Base-by-base conservation (phyloP, 352 stramenopile genomes). In the Albugo candida region DNA sequence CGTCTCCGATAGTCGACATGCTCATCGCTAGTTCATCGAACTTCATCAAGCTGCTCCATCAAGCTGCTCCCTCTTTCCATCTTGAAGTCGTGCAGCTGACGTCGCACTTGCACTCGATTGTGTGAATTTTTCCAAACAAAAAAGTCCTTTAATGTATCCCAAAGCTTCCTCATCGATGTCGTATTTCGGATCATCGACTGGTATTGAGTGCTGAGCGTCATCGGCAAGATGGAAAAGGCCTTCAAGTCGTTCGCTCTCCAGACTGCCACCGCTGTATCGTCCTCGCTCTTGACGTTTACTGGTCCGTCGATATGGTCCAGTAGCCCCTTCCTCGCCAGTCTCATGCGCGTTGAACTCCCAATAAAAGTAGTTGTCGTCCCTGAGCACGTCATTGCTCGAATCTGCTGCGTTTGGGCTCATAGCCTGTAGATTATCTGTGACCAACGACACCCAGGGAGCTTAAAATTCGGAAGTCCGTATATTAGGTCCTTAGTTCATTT, bases 331-430 rank as follows among this genome's bases (percentile, higher is more conserved):
- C 35, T 38, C 6, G 39, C 48, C 19, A 47, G 17, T 0, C 14
- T 31, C 48, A 54, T 54, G 14, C 14, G 14, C 40, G 41, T 48
- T 41, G 48, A 42, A 54, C 37, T 16, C 40, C 48, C 48, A 54
- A 24, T 42, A 44, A 38, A 48, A 54, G 39, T 48, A 54, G 21
- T 24, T 48, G 14, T 35, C 17, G 11, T 51, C 35, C 17, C 16
- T 19, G 5, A 51, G 47, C 5, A 51, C 16, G 6, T 51, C 47
- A 11, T 51, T 48, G 16, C n/a, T n/a, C n/a, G n/a, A n/a, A n/a
- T 42, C 38, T 14, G 10, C 48, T 38, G 0, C 16, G 39, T 21
- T 53, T 47, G 48, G 48, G 36, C 48, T 47, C 48, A 53, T 53
- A 53, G 45, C 48, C 48, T 48, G 37, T 39, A 45, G 14, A 31